A percentile compares a stretch with the other conserved stretches of the same genome.
These are phyloP conservation scores for Lycium ferocissimum DNA, from an alignment of 257 asterid genomes.

Conservation along the genomic window DNA sequence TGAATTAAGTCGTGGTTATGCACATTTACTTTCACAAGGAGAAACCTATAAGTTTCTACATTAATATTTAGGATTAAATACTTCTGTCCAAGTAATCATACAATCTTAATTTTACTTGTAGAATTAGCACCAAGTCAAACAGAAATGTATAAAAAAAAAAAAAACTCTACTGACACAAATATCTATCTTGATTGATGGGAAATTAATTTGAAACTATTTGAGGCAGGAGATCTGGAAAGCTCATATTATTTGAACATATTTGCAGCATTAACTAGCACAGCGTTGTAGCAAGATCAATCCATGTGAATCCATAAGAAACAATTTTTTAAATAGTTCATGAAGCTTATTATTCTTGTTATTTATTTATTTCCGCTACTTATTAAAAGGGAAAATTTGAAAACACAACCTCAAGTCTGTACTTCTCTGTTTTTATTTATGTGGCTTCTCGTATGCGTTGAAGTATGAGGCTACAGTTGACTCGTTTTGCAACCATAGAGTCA, in stretches of 20 bases:
- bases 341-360: background rate
- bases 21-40: too few relatives aligned
- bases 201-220: too few relatives aligned
- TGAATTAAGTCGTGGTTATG: too few relatives aligned
- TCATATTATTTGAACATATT: background rate
- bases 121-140: too few relatives aligned
- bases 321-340: background rate
- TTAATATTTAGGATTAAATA: too few relatives aligned
- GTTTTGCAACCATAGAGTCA: background rate
- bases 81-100: too few relatives aligned
- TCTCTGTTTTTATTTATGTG: background rate
- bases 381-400: background rate
- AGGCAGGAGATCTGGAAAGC: too few relatives aligned
- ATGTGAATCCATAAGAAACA: background rate
- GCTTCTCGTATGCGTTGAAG: conserved; percentile 28
- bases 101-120: too few relatives aligned
- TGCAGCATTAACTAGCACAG: conserved; percentile 17
- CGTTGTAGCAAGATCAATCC: background rate
- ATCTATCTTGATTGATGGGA: background rate
- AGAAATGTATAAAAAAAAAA: too few relatives aligned
- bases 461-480: background rate
- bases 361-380: background rate
- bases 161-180: background rate
- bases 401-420: background rate
- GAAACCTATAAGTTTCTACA: too few relatives aligned